A percentile compares a stretch with the other conserved stretches of the same genome.
These are phyloP conservation scores for Colletotrichum tanaceti DNA, from an alignment of 2,329 filamentous ascomycete genomes.

Conservation along the genomic window DNA sequence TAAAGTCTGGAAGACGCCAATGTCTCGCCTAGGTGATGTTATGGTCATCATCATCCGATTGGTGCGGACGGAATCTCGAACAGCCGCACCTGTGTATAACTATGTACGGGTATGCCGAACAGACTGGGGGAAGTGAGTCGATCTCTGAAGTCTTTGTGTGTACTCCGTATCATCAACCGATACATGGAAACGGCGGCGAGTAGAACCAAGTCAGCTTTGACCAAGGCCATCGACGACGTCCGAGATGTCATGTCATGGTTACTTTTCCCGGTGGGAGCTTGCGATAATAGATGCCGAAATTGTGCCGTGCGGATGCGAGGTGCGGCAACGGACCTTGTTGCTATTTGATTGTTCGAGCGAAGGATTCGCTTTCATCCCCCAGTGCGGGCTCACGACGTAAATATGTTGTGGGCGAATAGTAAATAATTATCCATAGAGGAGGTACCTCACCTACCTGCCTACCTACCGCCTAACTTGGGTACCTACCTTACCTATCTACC, in stretches of 20 bases:
- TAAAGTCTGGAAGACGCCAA: constrained; percentile 1
- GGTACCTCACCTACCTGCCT: no score
- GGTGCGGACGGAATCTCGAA: not conserved
- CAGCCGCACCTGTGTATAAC: no score
- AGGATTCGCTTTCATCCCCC: constrained; percentile 1
- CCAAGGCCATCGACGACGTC: not conserved
- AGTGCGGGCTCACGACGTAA: not conserved
- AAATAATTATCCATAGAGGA: no score
- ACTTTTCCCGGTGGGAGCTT: not conserved
- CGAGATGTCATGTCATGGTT: not conserved
- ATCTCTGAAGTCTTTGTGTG: not conserved
- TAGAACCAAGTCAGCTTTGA: not conserved
- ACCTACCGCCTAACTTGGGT: no score
- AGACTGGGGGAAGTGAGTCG: no score
- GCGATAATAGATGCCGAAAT: no score
- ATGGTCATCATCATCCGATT: not conserved
- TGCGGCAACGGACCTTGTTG: not conserved
- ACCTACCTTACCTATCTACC: no score
- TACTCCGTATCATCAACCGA: not conserved
- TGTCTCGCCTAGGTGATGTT: not conserved
- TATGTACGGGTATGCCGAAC: no score
- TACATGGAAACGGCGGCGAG: not conserved
- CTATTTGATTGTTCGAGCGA: not conserved
- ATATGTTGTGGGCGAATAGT: no score
- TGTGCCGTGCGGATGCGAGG: not conserved